Conservation (phyloP, 495 filamentous ascomycete genomes). For the Neurospora sp. region DNA sequence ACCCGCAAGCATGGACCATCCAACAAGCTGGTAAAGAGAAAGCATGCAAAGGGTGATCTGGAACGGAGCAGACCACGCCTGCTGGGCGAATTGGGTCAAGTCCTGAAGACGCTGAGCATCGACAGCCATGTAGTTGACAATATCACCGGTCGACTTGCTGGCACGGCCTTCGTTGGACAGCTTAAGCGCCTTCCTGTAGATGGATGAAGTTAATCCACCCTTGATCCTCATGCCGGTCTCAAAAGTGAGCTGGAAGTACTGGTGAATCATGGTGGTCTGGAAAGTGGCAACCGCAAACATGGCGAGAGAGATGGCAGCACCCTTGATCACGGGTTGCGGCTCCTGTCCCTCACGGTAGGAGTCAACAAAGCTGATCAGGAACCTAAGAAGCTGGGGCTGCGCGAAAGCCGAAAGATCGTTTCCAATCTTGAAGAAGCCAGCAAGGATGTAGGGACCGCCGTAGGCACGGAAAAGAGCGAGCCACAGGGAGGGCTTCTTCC, state of each 20-base stretch:
- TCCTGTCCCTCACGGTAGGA: constrained; percentile 54
- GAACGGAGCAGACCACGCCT: constrained; percentile 92
- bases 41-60: constrained; percentile 93
- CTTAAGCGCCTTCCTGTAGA: constrained; percentile 82
- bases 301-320: constrained; percentile 75
- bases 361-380: constrained; percentile 76
- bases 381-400: constrained; percentile 83
- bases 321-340: constrained; percentile 70
- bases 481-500: constrained; percentile 74
- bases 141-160: constrained; percentile 91
- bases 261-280: constrained; percentile 71
- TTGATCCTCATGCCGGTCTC: constrained; percentile 96
- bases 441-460: constrained; percentile 70
- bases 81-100: constrained; percentile 88
- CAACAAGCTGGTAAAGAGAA: constrained; percentile 88
- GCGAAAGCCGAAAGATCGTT: constrained; percentile 79
- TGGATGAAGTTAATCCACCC: constrained; percentile 75
- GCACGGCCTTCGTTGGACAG: constrained; percentile 88
- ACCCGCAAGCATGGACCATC: constrained; percentile 91
- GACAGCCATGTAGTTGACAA: constrained; percentile 98
- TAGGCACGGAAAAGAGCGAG: constrained; percentile 79
- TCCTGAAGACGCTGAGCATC: constrained; percentile 93
- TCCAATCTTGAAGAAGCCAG: constrained; percentile 70
- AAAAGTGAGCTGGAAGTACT: constrained; percentile 93
- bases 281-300: constrained; percentile 86